phyloP scores from a whole-genome alignment of 306 rosid species.

The Gastrolobium villosum region DNA sequence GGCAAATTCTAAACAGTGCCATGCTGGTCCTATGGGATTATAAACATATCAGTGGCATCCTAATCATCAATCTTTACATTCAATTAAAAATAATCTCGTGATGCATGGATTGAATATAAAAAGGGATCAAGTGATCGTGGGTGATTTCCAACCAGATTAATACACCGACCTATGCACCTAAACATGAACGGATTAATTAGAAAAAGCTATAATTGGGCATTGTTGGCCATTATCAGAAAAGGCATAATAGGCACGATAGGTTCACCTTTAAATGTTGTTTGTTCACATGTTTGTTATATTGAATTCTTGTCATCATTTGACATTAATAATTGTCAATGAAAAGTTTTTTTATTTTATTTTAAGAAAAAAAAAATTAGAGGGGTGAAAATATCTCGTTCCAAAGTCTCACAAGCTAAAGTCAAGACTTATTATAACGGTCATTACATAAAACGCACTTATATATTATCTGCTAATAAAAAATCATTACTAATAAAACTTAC shows the following conservation, averaged over 20 bases:
- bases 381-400: background rate
- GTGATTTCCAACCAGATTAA: background rate
- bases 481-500: background rate
- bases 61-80: background rate
- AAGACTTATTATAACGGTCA: background rate
- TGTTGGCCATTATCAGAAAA: background rate
- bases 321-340: background rate
- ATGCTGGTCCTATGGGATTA: too few relatives aligned
- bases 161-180: background rate
- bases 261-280: background rate
- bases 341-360: background rate
- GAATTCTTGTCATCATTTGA: constrained; percentile 1
- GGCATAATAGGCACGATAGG: background rate
- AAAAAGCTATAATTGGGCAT: constrained; percentile 7
- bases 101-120: constrained; percentile 28
- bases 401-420: background rate
- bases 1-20: too few relatives aligned
- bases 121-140: constrained; percentile 13
- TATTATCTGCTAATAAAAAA: background rate
- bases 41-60: background rate
- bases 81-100: background rate
- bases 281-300: background rate
- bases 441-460: background rate
- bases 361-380: background rate
- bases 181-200: constrained; percentile 19